These are phyloP conservation scores for Kitagawia praeruptora DNA, from an alignment of 129 eudicot species.

Conservation along the genomic window DNA sequence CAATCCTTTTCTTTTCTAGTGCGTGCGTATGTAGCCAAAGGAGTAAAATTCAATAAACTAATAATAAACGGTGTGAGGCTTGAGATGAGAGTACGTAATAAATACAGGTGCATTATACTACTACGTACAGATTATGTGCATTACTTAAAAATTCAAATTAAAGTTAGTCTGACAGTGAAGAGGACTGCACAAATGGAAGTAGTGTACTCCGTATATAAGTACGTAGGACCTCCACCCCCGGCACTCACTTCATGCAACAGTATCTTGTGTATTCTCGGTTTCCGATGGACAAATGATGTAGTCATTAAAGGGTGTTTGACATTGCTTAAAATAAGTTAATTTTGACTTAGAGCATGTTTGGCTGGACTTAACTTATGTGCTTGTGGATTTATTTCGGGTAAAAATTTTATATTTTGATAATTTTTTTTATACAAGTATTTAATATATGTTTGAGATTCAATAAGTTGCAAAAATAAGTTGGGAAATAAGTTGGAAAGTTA, in stretches of 20 bases:
- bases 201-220: not conserved
- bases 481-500: too few species aligned
- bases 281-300: not conserved
- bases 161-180: not conserved
- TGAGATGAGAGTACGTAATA: not conserved
- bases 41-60: not conserved
- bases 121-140: not conserved
- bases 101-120: not conserved
- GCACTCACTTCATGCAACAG: not conserved
- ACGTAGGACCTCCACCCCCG: constrained; percentile 1
- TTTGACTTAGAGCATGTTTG: too few species aligned
- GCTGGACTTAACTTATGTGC: too few species aligned
- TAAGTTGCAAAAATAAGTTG: too few species aligned
- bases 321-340: too few species aligned
- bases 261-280: not conserved
- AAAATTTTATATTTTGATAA: too few species aligned
- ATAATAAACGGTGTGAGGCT: not conserved
- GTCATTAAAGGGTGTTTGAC: too few species aligned
- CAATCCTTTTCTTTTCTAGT: not conserved
- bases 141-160: not conserved
- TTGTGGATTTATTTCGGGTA: too few species aligned
- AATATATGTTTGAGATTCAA: too few species aligned
- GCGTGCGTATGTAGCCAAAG: not conserved
- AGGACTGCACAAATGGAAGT: not conserved
- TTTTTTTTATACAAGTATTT: too few species aligned